Evolutionary conservation across 805 yeast species (phyloP), one percentile per base, ranked within the genome.

Genomic region (Scheffersomyces amazonensis): DNA sequence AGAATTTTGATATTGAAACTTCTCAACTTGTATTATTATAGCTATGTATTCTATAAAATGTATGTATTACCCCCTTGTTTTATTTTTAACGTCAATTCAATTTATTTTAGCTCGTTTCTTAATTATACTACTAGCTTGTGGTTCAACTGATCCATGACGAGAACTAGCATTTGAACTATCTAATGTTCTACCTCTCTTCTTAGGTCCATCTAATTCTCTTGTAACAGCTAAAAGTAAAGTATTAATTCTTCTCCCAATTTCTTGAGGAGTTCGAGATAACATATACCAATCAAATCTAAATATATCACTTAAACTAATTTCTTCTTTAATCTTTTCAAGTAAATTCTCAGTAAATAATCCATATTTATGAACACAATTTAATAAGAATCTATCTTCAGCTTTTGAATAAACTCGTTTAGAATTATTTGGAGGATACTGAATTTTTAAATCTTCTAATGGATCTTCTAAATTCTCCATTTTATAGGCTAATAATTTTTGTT

Each of bases 401-500:
- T 77, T 76, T 7, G 86, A 78, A 50, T 83, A 86, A 7, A 83
- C 72, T 48, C 89, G 65, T 52, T 85, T 83, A 10, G 93, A 83
- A 54, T 83, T 85, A 53, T 84, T 85, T n/a, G 90, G 90, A 0
- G 93, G 91, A 43, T 83, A 86, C 38, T 77, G 83, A 17, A 86
- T 80, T 3, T 61, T 62, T 58, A 86, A 61, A 31, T 82, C 80
- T 32, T 79, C 79, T 16, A 83, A 54, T 0, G 90, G 89, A 40
- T 73, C 76, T n/a, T 67, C 65, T 30, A 71, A 66, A 38, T 69
- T 74, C 32, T 69, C 69, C 46, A 84, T 61, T 48, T 83, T 83
- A 22, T 58, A 61, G 2, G 68, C 69, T 25, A 85, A 62, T 8
- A 82, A 60, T 35, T 64, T 69, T 42, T 80, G 78, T 52, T 85